Conservation (phyloP, 345 rosid genomes). For the Isatis tinctoria region DNA sequence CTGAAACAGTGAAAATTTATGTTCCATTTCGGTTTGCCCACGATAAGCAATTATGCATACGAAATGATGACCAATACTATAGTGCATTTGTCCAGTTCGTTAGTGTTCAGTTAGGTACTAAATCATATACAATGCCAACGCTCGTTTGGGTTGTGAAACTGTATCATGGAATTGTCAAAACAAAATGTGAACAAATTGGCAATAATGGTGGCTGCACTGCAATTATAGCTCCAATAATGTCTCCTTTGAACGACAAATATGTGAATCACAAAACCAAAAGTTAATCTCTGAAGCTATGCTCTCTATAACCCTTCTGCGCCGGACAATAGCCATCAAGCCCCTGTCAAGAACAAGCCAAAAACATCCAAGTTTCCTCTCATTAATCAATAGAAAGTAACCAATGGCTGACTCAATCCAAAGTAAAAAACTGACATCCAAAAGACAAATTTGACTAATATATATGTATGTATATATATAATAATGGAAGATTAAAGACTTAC, state of each 20-base stretch:
- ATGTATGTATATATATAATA: background rate
- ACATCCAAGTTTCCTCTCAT: background rate
- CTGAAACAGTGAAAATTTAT: background rate
- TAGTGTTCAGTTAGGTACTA: conserved; percentile 7
- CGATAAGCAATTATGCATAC: background rate
- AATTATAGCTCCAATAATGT: background rate
- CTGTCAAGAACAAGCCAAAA: conserved; percentile 18
- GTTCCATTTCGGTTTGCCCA: background rate
- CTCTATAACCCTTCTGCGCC: background rate
- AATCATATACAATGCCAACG: conserved; percentile 13
- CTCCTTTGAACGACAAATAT: background rate
- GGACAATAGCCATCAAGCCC: conserved; percentile 10
- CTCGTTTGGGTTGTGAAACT: background rate
- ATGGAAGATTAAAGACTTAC: conserved; percentile 37
- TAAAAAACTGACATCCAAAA: background rate
- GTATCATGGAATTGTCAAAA: background rate
- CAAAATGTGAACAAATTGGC: background rate
- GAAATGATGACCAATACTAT: background rate
- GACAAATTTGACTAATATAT: background rate
- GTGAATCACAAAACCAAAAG: conserved; percentile 5
- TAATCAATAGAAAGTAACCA: background rate
- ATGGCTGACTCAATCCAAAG: background rate
- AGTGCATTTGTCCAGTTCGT: background rate
- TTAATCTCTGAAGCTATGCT: conserved; percentile 11
- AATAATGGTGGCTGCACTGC: background rate